phyloP scores from a whole-genome alignment of 2,329 filamentous ascomycete genomes.

The Lasiodiplodia sp. region DNA sequence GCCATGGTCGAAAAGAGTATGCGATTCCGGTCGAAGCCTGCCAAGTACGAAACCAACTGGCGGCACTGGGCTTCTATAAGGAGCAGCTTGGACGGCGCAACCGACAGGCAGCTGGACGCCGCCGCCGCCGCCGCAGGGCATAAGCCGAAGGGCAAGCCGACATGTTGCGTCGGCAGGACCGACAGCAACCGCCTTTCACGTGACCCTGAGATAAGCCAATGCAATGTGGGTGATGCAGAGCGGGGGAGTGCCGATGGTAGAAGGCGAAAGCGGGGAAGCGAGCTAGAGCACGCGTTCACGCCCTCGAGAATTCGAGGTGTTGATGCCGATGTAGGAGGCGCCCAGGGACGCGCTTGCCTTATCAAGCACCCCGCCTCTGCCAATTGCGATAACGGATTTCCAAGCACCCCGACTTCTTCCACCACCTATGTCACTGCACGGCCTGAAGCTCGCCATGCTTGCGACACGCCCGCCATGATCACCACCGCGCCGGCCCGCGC shows the following conservation, averaged over 20 bases:
- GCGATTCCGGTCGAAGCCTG: slow-evolving; percentile 4
- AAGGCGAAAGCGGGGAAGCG: neutral
- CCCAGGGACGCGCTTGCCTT: neutral
- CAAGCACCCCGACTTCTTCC: neutral
- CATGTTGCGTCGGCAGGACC: slow-evolving; percentile 10
- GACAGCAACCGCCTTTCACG: neutral
- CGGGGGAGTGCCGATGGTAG: slow-evolving; percentile 12
- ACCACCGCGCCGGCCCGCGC: slow-evolving; percentile 20
- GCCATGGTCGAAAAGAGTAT: slow-evolving; percentile 12
- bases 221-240: slow-evolving; percentile 4
- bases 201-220: slow-evolving; percentile 20
- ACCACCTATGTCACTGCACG: slow-evolving; percentile 3
- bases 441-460: slow-evolving; percentile 11
- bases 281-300: neutral
- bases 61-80: slow-evolving; percentile 9
- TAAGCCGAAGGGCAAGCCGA: neutral
- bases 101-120: slow-evolving; percentile 9
- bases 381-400: slow-evolving; percentile 26
- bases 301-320: neutral
- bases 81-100: slow-evolving; percentile 5
- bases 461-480: slow-evolving; percentile 17
- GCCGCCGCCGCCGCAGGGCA: neutral
- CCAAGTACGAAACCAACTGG: neutral
- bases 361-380: slow-evolving; percentile 17
- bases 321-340: neutral